A percentile compares a stretch with the other conserved stretches of the same genome.
These are phyloP conservation scores for Mycena vulgaris DNA, from an alignment of 768 basidiomycete species.

Conservation along the genomic window DNA sequence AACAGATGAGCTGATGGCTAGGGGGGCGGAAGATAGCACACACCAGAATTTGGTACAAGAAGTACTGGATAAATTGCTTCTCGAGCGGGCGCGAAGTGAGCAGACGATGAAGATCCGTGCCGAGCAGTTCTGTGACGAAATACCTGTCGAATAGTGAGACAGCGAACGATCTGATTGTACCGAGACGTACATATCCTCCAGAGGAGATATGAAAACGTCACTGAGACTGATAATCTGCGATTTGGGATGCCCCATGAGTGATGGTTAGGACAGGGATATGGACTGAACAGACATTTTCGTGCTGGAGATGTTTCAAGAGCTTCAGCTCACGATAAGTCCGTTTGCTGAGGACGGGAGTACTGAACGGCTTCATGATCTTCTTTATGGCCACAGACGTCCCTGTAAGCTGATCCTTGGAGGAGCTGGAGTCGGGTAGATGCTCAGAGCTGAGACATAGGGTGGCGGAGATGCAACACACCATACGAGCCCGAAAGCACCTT, in stretches of 20 bases:
- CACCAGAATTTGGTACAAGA: conserved; percentile 98
- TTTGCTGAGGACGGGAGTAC: conserved; percentile 97
- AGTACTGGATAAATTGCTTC: conserved; percentile 99
- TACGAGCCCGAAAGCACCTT: conserved; percentile 97
- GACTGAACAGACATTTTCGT: conserved; percentile 86
- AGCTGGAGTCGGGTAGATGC: conserved; percentile 61
- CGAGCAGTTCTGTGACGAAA: conserved; percentile 98
- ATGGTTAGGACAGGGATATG: background rate
- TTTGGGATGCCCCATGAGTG: conserved; percentile 12
- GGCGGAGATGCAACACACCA: conserved; percentile 71
- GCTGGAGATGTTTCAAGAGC: conserved; percentile 97
- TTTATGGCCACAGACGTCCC: conserved; percentile 97
- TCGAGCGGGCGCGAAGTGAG: conserved; percentile 97
- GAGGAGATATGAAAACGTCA: conserved; percentile 99
- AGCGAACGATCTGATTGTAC: conserved; percentile 7
- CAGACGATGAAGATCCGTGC: conserved; percentile 97
- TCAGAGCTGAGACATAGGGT: conserved; percentile 14
- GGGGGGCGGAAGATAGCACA: conserved; percentile 44
- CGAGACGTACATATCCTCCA: conserved; percentile 90
- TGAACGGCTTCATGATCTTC: conserved; percentile 99
- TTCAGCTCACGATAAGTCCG: conserved; percentile 98
- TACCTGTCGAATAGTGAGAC: conserved; percentile 71
- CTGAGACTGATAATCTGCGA: conserved; percentile 95
- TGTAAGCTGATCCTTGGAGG: conserved; percentile 95
- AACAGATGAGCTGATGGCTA: conserved; percentile 9